phyloP scores from a whole-genome alignment of 2,329 filamentous ascomycete genomes.

The Stagonosporopsis tanaceti region DNA sequence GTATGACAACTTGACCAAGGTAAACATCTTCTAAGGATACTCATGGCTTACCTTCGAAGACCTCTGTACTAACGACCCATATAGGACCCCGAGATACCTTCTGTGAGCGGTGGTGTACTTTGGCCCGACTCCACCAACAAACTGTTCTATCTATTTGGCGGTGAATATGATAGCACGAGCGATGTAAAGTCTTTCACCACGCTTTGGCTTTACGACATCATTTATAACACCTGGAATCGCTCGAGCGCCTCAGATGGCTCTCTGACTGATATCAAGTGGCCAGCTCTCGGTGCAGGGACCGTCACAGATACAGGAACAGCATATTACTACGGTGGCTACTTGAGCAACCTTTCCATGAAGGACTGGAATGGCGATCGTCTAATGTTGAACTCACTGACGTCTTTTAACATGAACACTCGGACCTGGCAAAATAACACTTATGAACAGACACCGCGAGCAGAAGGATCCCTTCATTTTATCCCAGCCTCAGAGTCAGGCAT shows the following conservation, averaged over 20 bases:
- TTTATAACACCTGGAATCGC: slow-evolving; percentile 63
- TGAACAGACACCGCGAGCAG: slow-evolving; percentile 60
- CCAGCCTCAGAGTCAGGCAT: slow-evolving; percentile 65
- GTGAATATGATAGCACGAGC: slow-evolving; percentile 55
- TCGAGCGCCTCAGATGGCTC: slow-evolving; percentile 41
- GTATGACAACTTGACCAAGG: slow-evolving; percentile 24
- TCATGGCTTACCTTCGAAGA: background rate
- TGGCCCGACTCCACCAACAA: slow-evolving; percentile 69
- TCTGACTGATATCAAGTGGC: slow-evolving; percentile 21
- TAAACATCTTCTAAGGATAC: background rate
- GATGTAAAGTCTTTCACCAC: slow-evolving; percentile 45
- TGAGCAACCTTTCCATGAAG: slow-evolving; percentile 59
- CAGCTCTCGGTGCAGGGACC: slow-evolving; percentile 25
- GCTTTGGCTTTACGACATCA: slow-evolving; percentile 63
- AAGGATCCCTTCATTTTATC: slow-evolving; percentile 65
- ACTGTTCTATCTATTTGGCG: slow-evolving; percentile 67
- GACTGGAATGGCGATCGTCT: slow-evolving; percentile 12
- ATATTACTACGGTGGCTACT: slow-evolving; percentile 69
- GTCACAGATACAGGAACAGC: slow-evolving; percentile 41
- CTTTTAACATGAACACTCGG: slow-evolving; percentile 57
- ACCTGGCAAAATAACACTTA: slow-evolving; percentile 60
- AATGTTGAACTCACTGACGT: slow-evolving; percentile 14
- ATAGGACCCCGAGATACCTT: slow-evolving; percentile 61
- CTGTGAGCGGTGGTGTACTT: slow-evolving; percentile 55
- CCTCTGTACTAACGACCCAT: background rate